Percentiles rank a stretch among this genome's conserved stretches.
Evolutionary conservation across 2,329 filamentous ascomycete species (phyloP).

Genomic region (Knoxdaviesia proteae): DNA sequence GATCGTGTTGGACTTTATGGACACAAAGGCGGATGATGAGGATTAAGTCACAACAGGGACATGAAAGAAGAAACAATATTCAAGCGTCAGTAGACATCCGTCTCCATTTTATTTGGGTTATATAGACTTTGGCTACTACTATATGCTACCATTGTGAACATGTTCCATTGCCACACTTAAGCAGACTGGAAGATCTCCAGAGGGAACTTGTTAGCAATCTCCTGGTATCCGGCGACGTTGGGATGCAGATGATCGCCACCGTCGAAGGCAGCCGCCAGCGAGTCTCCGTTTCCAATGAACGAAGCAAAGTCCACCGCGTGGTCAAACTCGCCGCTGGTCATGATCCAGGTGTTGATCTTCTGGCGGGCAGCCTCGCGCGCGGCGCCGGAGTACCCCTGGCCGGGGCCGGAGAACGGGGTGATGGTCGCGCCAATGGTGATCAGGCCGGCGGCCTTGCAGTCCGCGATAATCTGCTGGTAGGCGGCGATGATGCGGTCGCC

Average conservation of each 20-base stretch:
- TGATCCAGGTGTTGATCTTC: constrained; percentile 39
- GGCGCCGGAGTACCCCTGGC: constrained; percentile 32
- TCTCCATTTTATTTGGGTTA: too few species aligned
- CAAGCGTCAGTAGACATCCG: too few species aligned
- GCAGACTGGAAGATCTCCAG: constrained; percentile 24
- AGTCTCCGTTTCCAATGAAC: constrained; percentile 27
- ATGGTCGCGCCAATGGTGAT: constrained; percentile 43
- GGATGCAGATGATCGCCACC: constrained; percentile 46
- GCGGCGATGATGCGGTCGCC: constrained; percentile 31
- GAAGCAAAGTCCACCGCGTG: constrained; percentile 41
- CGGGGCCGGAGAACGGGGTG: constrained; percentile 34
- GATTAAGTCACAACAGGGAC: too few species aligned
- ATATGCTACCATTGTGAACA: too few species aligned
- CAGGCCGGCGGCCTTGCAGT: constrained; percentile 31
- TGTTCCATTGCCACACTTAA: background rate
- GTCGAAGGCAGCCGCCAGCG: constrained; percentile 29
- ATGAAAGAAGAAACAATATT: too few species aligned
- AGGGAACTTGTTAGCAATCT: constrained; percentile 36
- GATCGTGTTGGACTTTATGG: constrained; percentile 37
- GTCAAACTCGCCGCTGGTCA: constrained; percentile 33
- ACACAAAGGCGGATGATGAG: too few species aligned
- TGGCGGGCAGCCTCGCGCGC: constrained; percentile 33
- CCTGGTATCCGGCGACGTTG: constrained; percentile 35
- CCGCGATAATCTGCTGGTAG: constrained; percentile 33
- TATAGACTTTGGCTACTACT: too few species aligned